phyloP scores from a whole-genome alignment of 495 filamentous ascomycete species.

The Chaetomidium leptoderma region DNA sequence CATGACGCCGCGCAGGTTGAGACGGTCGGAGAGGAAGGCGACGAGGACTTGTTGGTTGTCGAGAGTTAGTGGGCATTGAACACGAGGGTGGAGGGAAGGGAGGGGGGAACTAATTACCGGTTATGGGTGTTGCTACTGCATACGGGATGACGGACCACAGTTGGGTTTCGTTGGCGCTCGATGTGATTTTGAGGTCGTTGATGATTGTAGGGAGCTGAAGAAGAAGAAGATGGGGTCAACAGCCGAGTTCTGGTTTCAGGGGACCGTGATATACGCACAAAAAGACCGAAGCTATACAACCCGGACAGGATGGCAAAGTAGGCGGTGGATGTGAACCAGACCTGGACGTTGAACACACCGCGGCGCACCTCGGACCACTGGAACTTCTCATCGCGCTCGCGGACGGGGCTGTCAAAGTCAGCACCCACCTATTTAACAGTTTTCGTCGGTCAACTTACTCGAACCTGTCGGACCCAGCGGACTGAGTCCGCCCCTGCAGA shows the following conservation, averaged over 20 bases:
- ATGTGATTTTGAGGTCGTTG: slow-evolving; percentile 54
- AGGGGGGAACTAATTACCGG: slow-evolving; percentile 34
- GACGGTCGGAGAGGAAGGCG: slow-evolving; percentile 45
- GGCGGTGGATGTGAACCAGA: slow-evolving; percentile 47
- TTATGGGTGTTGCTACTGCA: slow-evolving; percentile 56
- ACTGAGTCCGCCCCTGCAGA: slow-evolving; percentile 32
- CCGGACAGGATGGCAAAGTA: slow-evolving; percentile 46
- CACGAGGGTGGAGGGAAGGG: too few species aligned
- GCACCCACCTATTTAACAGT: not conserved
- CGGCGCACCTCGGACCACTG: slow-evolving; percentile 62
- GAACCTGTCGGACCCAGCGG: slow-evolving; percentile 30
- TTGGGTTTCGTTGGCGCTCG: slow-evolving; percentile 58
- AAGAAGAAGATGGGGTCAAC: not conserved
- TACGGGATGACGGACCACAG: slow-evolving; percentile 66
- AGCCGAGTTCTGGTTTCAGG: too few species aligned
- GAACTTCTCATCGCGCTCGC: slow-evolving; percentile 45
- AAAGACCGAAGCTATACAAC: slow-evolving; percentile 49
- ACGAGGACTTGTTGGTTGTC: slow-evolving; percentile 32
- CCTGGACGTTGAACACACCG: slow-evolving; percentile 56
- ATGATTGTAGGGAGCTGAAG: slow-evolving; percentile 65
- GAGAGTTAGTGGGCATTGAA: not conserved
- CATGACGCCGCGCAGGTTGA: slow-evolving; percentile 39
- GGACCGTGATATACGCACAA: slow-evolving; percentile 38
- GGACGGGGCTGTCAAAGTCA: slow-evolving; percentile 30
- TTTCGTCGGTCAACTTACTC: slow-evolving; percentile 23